These are phyloP conservation scores for Calonectria honghensis DNA, from an alignment of 2,329 filamentous ascomycete species.

Conservation along the genomic window DNA sequence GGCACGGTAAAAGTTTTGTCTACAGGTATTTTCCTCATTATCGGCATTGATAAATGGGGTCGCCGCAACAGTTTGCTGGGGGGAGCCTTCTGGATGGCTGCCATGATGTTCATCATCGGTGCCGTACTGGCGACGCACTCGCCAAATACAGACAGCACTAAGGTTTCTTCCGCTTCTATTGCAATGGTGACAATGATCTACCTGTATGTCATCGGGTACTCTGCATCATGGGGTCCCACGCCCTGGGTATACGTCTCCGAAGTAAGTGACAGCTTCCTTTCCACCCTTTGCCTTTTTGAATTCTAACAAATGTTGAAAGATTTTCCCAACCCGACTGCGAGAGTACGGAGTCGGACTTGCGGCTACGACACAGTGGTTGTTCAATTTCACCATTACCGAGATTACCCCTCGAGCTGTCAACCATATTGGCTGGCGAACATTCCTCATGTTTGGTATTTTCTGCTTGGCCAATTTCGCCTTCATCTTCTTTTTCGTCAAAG, in stretches of 20 bases:
- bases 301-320: constrained; percentile 5
- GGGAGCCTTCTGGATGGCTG: constrained; percentile 33
- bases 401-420: constrained; percentile 44
- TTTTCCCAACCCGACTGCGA: constrained; percentile 44
- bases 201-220: constrained; percentile 42
- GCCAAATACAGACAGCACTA: constrained; percentile 34
- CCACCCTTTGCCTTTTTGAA: too few relatives aligned
- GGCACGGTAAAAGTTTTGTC: constrained; percentile 55
- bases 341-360: constrained; percentile 71
- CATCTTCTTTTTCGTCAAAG: constrained; percentile 44
- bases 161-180: constrained; percentile 43
- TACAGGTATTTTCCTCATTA: constrained; percentile 65
- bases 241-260: constrained; percentile 47
- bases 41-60: constrained; percentile 54
- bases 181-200: constrained; percentile 49
- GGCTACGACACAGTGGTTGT: constrained; percentile 79
- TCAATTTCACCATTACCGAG: constrained; percentile 77
- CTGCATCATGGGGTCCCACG: constrained; percentile 44
- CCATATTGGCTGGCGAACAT: constrained; percentile 45
- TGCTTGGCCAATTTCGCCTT: constrained; percentile 43
- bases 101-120: constrained; percentile 36
- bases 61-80: constrained; percentile 35
- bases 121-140: constrained; percentile 41
- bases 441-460: constrained; percentile 48
- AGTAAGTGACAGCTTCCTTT: constrained; percentile 67